Base-by-base conservation (phyloP, 164 flowering plant genomes). In the Akebia trifoliata region DNA sequence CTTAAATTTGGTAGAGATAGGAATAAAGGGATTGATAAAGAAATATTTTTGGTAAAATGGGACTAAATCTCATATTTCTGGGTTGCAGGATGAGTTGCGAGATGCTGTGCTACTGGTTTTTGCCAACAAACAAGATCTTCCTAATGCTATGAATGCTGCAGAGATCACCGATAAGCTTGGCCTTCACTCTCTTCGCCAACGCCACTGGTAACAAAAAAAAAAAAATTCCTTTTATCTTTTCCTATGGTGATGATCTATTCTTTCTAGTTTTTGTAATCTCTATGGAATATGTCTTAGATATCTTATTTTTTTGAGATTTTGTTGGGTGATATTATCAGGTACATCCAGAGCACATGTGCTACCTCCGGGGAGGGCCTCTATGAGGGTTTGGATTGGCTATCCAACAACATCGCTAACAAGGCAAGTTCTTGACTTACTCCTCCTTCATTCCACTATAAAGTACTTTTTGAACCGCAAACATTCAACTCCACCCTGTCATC, bases 61-160 rank as follows among this genome's bases (percentile, higher is more conserved):
- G 0, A 20, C 44, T 52, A 29, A 32, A 36, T 17, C 15, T 44
- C 48, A 9, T 46, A 7, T 24, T 11, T 39, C 24, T 69, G 56
- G n/a, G 48, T 64, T 64, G 36, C 80, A 82, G 87, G 87, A 82
- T 66, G 87, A 82, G 61, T 72, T 82, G 57, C 67, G 83, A 22
- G 87, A 80, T 62, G 85, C 87, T 47, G 96, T 88, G 59, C 54
- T 91, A 75, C 96, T 91, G 63, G 97, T 91, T 18, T 91, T 91
- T 79, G 97, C 97, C 26, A 91, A 91, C 92, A 91, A 91, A 62
- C 97, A 91, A 73, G 97, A 91, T 83, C 95, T 91, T 74, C 97
- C 97, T 0, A 91, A 91, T 75, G 97, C 97, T 59, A 91, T 91
- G 97, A 91, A 88, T 79, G 97, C 95, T 70, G 96, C 97, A 47